Percentiles rank a stretch among this genome's conserved stretches.
Evolutionary conservation across 225 moss, liverwort and hornwort species (phyloP).

Genomic region (Straminergon stramineum): DNA sequence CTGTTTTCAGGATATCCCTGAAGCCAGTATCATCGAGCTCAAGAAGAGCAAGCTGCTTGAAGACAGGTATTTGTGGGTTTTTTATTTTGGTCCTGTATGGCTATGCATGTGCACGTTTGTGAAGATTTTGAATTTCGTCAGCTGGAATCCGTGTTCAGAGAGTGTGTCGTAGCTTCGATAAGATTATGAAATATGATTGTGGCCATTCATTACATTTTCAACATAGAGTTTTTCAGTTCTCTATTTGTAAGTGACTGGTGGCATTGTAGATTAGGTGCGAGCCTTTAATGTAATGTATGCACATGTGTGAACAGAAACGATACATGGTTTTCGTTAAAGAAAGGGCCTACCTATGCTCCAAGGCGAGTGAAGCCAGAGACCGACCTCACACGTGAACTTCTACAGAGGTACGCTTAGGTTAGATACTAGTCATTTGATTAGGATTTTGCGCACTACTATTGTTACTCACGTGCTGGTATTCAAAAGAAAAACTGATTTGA

Average conservation of each 20-base stretch:
- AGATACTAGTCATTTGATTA: no score
- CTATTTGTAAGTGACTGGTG: not conserved
- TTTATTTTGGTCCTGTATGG: not conserved
- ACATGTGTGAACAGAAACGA: slow-evolving; percentile 15
- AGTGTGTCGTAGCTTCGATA: not conserved
- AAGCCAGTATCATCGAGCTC: slow-evolving; percentile 10
- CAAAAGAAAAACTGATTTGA: not conserved
- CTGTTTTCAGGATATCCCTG: slow-evolving; percentile 11
- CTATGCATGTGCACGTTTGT: not conserved
- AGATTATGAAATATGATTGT: not conserved
- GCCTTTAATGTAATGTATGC: not conserved
- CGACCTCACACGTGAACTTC: slow-evolving; percentile 77
- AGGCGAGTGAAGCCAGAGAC: slow-evolving; percentile 80
- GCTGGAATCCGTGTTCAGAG: not conserved
- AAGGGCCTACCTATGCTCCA: slow-evolving; percentile 64
- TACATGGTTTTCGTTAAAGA: slow-evolving; percentile 35
- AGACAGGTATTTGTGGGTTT: slow-evolving; percentile 4
- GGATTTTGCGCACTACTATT: not conserved
- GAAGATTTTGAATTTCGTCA: not conserved
- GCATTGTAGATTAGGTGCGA: not conserved
- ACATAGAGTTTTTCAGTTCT: not conserved
- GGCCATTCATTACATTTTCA: not conserved
- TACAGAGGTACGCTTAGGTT: slow-evolving; percentile 44
- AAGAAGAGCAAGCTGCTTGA: slow-evolving; percentile 63
- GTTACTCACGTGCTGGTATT: not conserved